Percentiles rank a stretch among this genome's conserved stretches.
These are phyloP conservation scores for Prasinococcaceae sp. DNA, from an alignment of 139 green algal species.

Conservation along the genomic window DNA sequence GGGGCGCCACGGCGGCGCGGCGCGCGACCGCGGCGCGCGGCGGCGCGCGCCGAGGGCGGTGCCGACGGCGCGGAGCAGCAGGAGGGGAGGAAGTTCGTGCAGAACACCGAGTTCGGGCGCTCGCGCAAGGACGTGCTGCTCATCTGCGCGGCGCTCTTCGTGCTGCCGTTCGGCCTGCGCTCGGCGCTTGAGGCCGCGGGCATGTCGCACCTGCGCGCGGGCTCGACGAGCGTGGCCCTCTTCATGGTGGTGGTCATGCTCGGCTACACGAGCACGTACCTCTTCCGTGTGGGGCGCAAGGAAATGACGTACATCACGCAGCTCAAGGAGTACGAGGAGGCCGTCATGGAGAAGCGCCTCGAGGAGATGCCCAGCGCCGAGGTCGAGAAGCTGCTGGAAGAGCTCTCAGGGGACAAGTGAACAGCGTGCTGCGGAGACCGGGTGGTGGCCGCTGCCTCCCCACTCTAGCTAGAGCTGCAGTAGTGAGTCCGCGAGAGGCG, in stretches of 20 bases:
- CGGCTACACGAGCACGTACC: constrained; percentile 39
- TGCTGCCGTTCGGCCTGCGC: constrained; percentile 58
- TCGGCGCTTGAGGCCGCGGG: constrained; percentile 71
- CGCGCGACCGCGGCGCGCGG: too few relatives aligned
- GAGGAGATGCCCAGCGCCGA: constrained; percentile 83
- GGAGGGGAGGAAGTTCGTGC: too few relatives aligned
- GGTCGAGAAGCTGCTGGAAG: constrained; percentile 34
- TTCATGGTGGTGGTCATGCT: constrained; percentile 14
- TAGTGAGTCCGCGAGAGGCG: too few relatives aligned
- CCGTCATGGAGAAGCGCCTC: constrained; percentile 89
- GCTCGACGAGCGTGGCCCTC: background rate
- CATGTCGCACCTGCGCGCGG: background rate
- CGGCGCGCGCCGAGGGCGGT: too few relatives aligned
- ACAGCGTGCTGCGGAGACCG: too few relatives aligned
- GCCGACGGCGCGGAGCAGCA: too few relatives aligned
- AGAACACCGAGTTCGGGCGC: constrained; percentile 92
- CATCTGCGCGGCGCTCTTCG: constrained; percentile 61
- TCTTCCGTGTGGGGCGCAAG: constrained; percentile 93
- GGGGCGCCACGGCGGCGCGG: too few relatives aligned
- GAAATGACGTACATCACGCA: constrained; percentile 99
- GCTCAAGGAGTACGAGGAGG: constrained; percentile 92
- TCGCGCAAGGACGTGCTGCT: constrained; percentile 75
- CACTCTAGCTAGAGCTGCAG: too few relatives aligned
- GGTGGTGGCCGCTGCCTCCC: too few relatives aligned
- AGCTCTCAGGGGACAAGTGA: constrained; percentile 26